Conservation (phyloP, 1,284 basidiomycete species). For the Neonothopanus nambi region DNA sequence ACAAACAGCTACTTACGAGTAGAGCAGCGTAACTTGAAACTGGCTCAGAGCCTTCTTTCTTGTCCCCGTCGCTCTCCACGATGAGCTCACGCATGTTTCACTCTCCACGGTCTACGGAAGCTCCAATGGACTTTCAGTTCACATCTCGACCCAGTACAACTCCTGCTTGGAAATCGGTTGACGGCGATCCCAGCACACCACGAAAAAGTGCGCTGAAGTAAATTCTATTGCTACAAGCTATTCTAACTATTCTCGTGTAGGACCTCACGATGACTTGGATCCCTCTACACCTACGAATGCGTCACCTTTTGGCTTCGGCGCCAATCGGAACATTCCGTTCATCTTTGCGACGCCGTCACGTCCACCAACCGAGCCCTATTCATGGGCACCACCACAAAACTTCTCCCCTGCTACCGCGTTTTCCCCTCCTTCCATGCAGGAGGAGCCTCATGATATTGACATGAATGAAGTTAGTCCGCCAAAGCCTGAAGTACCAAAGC, state of each 20-base stretch:
- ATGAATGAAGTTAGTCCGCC: constrained; percentile 73
- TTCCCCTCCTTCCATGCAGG: constrained; percentile 36
- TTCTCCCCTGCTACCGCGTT: constrained; percentile 63
- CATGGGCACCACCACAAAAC: constrained; percentile 64
- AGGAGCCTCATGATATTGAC: constrained; percentile 65
- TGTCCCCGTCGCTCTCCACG: constrained; percentile 5
- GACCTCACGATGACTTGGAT: constrained; percentile 53
- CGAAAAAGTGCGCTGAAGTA: constrained; percentile 62
- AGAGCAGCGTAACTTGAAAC: not conserved
- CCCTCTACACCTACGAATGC: constrained; percentile 41
- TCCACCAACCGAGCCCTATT: constrained; percentile 48
- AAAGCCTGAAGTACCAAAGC: constrained; percentile 39
- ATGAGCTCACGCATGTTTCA: constrained; percentile 33
- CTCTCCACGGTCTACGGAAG: constrained; percentile 61
- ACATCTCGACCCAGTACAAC: constrained; percentile 48
- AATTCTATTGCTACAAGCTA: not conserved
- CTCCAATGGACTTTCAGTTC: constrained; percentile 81
- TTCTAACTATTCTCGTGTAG: constrained; percentile 32
- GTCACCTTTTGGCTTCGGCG: constrained; percentile 43
- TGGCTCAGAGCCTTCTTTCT: not conserved
- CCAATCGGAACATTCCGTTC: constrained; percentile 66
- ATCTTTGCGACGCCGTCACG: constrained; percentile 59
- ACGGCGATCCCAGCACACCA: constrained; percentile 47
- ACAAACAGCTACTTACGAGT: no score
- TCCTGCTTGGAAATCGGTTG: constrained; percentile 21